Evolutionary conservation across 768 basidiomycete species (phyloP), one percentile per base, ranked within the genome.

Genomic region (Cystofilobasidium bisporidii): DNA sequence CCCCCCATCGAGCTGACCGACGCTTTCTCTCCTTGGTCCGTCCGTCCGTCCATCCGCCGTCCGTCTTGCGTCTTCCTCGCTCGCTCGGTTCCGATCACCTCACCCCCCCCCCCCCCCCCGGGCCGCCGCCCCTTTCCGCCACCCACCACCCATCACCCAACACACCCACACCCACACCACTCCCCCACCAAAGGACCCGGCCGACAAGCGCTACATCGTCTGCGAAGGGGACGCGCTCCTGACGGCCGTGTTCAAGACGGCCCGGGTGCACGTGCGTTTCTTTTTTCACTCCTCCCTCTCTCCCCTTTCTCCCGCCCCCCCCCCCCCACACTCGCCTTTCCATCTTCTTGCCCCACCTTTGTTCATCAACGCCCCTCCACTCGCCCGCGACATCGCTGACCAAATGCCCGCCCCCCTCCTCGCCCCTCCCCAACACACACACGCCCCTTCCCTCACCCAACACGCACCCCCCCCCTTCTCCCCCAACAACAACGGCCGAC

Each of bases 181-280:
- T n/a, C 3, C 48, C 64, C 38, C 18, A 69, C 32, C 1, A 5
- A 91, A 97, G 78, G 92, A 97, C 74, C 89, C 90, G 8, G 76
- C 74, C 1, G 89, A 94, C 77, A 87, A 81, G 77, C 84, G 84
- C 64, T 89, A 89, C 76, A 96, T 97, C 70, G 71, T 91, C 2
- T 93, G 91, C 73, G 47, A 22, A n/a, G 47, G 47, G 22, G 91
- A 97, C 76, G 79, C 81, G 22, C 79, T 77, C 22, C 75, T 96
- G 72, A 82, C 81, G 73, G 83, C 85, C 9, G 83, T 94, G 26
- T 94, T 97, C 76, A 83, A 82, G 65, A 82, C 83, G 17, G 87
- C 90, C 71, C 72, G 74, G 69, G 84, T 96, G 65, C 85, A 48
- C 28, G 43, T 20, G 2, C 47, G 30, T 48, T 22, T 8, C 93